phyloP scores from a whole-genome alignment of 1,139 yeast species.

The Suhomyces atakaporum region DNA sequence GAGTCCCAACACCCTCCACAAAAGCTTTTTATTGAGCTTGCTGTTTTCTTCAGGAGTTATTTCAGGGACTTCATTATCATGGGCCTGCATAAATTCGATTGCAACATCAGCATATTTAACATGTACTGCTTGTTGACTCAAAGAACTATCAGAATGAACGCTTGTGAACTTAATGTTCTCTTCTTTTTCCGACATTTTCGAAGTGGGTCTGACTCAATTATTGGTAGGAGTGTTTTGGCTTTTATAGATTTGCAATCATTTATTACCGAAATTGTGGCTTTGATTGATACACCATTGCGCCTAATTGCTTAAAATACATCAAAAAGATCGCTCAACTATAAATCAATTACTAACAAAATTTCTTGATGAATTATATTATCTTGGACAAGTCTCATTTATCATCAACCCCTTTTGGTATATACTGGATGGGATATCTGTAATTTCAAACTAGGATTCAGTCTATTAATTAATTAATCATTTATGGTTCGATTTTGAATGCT shows the following conservation, averaged over 20 bases:
- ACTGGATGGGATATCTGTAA: too few relatives aligned
- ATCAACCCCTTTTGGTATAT: too few relatives aligned
- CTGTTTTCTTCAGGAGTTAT: slow-evolving; percentile 36
- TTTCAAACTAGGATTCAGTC: too few relatives aligned
- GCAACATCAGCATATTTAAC: slow-evolving; percentile 38
- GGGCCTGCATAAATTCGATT: slow-evolving; percentile 33
- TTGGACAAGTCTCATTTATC: too few relatives aligned
- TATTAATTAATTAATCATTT: too few relatives aligned
- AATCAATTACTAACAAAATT: too few relatives aligned
- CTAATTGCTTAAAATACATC: too few relatives aligned
- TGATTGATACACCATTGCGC: not conserved
- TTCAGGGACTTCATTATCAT: slow-evolving; percentile 24
- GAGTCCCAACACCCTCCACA: slow-evolving; percentile 33
- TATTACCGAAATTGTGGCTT: not conserved
- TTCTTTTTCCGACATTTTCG: slow-evolving; percentile 1
- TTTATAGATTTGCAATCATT: slow-evolving; percentile 1
- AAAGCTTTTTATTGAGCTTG: slow-evolving; percentile 33
- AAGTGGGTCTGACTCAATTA: too few relatives aligned
- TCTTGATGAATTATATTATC: too few relatives aligned
- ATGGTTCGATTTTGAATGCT: too few relatives aligned
- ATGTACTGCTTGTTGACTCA: slow-evolving; percentile 3
- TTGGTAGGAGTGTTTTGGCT: too few relatives aligned
- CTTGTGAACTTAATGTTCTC: not conserved
- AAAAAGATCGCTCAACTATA: too few relatives aligned
- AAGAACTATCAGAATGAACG: not conserved